Evolutionary conservation across 805 yeast species (phyloP).

Genomic region (Diddensiella transvaalensis): DNA sequence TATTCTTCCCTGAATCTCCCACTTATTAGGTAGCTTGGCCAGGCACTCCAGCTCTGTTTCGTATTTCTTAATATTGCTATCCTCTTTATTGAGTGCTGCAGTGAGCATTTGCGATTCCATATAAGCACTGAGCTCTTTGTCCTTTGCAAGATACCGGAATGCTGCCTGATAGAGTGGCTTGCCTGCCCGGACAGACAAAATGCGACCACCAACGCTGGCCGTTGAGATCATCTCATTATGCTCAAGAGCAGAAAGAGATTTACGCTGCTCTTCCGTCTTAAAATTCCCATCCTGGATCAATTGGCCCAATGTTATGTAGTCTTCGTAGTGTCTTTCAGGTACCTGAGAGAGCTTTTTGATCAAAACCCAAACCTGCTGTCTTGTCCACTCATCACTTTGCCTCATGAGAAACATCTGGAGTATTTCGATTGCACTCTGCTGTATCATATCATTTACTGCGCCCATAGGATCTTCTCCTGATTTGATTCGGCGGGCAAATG

Average conservation of each 20-base stretch:
- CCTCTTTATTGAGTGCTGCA: slow-evolving; percentile 55
- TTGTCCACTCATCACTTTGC: slow-evolving; percentile 47
- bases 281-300: slow-evolving; percentile 32
- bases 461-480: slow-evolving; percentile 80
- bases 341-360: slow-evolving; percentile 56
- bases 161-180: slow-evolving; percentile 84
- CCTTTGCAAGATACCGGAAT: slow-evolving; percentile 59
- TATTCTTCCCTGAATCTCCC: slow-evolving; percentile 57
- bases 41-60: slow-evolving; percentile 71
- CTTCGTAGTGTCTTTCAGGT: slow-evolving; percentile 5
- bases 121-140: slow-evolving; percentile 51
- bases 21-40: slow-evolving; percentile 44
- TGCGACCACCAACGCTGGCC: slow-evolving; percentile 71
- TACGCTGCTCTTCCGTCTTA: slow-evolving; percentile 42
- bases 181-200: slow-evolving; percentile 65
- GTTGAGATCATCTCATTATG: slow-evolving; percentile 71
- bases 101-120: slow-evolving; percentile 62
- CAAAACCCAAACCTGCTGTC: slow-evolving; percentile 86
- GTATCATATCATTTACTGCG: slow-evolving; percentile 75
- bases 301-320: slow-evolving; percentile 20
- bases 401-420: slow-evolving; percentile 64
- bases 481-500: slow-evolving; percentile 79
- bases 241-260: slow-evolving; percentile 65
- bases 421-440: slow-evolving; percentile 83
- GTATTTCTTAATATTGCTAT: slow-evolving; percentile 54